Percentiles rank a stretch among this genome's conserved stretches.
Conservation (phyloP, 805 yeast species). For the Metschnikowia santaceciliae region DNA sequence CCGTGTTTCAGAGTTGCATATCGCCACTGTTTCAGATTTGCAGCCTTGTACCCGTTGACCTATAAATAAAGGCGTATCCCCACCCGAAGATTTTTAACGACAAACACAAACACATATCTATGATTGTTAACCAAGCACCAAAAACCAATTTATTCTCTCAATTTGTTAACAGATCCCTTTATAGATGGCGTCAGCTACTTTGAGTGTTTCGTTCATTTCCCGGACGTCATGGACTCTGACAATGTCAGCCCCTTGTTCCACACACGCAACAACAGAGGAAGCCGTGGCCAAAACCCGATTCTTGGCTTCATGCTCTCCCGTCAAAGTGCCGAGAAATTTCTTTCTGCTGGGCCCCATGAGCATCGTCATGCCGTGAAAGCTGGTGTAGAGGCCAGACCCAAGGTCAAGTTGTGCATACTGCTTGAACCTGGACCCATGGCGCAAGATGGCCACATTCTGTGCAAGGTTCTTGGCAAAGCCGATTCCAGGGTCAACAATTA, state of each 20-base stretch:
- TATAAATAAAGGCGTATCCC: too few relatives aligned
- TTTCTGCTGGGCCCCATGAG: conserved; percentile 88
- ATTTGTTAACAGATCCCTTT: not conserved
- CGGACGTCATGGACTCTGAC: conserved; percentile 85
- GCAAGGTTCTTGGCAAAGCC: conserved; percentile 87
- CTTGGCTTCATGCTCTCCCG: conserved; percentile 51
- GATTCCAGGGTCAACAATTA: conserved; percentile 89
- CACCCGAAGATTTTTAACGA: too few relatives aligned
- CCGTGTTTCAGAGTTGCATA: too few relatives aligned
- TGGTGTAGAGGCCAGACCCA: conserved; percentile 25
- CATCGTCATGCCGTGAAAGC: conserved; percentile 57
- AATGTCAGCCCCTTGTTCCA: conserved; percentile 71
- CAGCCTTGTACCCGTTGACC: too few relatives aligned
- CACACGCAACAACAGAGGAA: conserved; percentile 68
- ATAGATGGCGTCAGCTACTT: conserved; percentile 73
- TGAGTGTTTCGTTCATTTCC: conserved; percentile 43
- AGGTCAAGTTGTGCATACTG: conserved; percentile 36
- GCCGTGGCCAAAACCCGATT: conserved; percentile 76
- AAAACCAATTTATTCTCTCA: too few relatives aligned
- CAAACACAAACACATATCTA: too few relatives aligned
- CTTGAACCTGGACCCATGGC: conserved; percentile 47
- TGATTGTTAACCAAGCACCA: too few relatives aligned
- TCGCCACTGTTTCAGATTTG: too few relatives aligned
- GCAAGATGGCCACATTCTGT: conserved; percentile 67
- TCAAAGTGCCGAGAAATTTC: conserved; percentile 73